Evolutionary conservation across 106 monocot genomes (phyloP).

Genomic region (Dendrobium chrysotoxum): DNA sequence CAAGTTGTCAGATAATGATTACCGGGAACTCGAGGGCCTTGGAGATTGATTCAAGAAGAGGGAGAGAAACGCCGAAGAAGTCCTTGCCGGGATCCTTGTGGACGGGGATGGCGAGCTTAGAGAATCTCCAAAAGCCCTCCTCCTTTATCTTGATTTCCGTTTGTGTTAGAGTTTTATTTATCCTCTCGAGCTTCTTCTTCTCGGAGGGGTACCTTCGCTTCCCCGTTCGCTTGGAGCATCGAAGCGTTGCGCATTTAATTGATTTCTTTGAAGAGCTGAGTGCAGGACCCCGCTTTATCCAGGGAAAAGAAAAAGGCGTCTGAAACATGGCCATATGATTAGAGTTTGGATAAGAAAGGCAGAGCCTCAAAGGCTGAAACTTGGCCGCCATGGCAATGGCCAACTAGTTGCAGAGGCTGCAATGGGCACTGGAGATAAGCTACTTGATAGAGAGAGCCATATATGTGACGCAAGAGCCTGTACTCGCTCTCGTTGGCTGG

Average conservation of each 20-base stretch:
- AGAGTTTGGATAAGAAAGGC: background rate
- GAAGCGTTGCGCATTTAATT: background rate
- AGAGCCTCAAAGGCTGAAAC: conserved; percentile 12
- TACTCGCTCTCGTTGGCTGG: background rate
- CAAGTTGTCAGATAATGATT: background rate
- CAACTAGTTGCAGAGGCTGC: background rate
- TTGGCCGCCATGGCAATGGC: conserved; percentile 18
- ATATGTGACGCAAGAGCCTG: background rate
- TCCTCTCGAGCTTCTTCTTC: conserved; percentile 81
- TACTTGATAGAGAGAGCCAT: background rate
- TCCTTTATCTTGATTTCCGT: conserved; percentile 44
- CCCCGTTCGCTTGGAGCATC: conserved; percentile 72
- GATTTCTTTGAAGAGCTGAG: background rate
- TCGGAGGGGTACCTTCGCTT: conserved; percentile 95
- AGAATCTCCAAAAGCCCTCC: conserved; percentile 93
- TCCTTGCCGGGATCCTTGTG: conserved; percentile 89
- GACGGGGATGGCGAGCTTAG: conserved; percentile 80
- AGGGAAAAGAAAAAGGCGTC: background rate
- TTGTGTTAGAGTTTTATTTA: conserved; percentile 26
- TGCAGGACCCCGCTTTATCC: background rate
- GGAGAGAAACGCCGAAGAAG: conserved; percentile 54
- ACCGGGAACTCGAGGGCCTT: conserved; percentile 93
- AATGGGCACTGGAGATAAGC: conserved; percentile 1
- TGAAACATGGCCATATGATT: background rate
- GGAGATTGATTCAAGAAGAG: conserved; percentile 77